phyloP scores from a whole-genome alignment of 2,329 filamentous ascomycete genomes.

The Apiospora sp. region DNA sequence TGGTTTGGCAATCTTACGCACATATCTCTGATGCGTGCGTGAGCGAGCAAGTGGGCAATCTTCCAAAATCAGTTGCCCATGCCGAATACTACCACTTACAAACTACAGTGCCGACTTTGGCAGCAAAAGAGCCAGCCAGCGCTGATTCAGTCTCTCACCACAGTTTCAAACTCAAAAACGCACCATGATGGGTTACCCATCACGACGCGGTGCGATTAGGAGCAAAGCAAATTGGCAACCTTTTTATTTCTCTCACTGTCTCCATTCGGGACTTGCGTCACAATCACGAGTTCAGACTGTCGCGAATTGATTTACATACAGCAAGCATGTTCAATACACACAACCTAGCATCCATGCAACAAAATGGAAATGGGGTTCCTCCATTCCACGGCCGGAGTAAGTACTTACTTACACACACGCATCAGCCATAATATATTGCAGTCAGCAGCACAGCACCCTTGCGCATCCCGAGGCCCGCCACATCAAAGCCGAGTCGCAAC shows the following conservation, averaged over 20 bases:
- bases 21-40: background rate
- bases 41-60: background rate
- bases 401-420: background rate
- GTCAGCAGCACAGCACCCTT: constrained; percentile 8
- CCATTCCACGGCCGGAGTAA: background rate
- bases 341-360: background rate
- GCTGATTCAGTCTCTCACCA: constrained; percentile 16
- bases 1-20: constrained; percentile 13
- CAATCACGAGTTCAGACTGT: constrained; percentile 16
- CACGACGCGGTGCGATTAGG: background rate
- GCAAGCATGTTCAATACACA: background rate
- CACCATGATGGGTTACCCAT: constrained; percentile 12
- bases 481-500: background rate
- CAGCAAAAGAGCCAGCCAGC: background rate
- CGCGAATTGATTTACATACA: constrained; percentile 2
- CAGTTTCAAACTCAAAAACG: constrained; percentile 22
- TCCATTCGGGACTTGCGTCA: constrained; percentile 13
- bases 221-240: constrained; percentile 13
- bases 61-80: background rate
- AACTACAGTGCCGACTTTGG: background rate
- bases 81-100: background rate
- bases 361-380: background rate
- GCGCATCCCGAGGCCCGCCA: constrained; percentile 7
- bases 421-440: background rate
- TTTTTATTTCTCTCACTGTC: background rate